Conservation (phyloP, 2,329 filamentous ascomycete species). For the Curvularia sp. region DNA sequence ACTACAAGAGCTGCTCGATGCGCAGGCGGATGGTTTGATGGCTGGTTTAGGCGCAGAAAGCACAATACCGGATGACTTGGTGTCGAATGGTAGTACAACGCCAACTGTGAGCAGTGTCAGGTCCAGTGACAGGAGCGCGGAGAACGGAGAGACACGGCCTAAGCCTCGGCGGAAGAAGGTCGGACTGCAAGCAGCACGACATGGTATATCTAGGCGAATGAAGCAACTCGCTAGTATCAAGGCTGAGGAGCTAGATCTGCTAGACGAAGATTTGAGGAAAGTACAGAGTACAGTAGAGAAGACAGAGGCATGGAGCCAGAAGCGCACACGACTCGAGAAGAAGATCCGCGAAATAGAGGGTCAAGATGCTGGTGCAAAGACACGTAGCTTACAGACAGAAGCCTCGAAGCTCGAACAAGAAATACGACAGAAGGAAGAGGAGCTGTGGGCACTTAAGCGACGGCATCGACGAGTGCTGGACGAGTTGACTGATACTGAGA, state of each 20-base stretch:
- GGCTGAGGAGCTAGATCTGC: conserved; percentile 68
- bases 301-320: conserved; percentile 65
- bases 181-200: conserved; percentile 68
- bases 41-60: conserved; percentile 54
- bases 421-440: conserved; percentile 70
- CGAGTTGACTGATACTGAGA: conserved; percentile 68
- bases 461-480: conserved; percentile 65
- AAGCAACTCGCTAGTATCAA: conserved; percentile 70
- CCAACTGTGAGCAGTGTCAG: conserved; percentile 54
- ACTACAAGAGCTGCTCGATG: conserved; percentile 66
- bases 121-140: conserved; percentile 37
- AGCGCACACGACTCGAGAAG: conserved; percentile 62
- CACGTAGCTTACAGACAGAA: conserved; percentile 58
- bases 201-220: conserved; percentile 69
- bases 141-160: conserved; percentile 26
- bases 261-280: conserved; percentile 64
- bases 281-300: conserved; percentile 65
- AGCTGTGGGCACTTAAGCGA: conserved; percentile 66
- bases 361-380: conserved; percentile 65
- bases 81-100: conserved; percentile 59
- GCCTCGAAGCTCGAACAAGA: conserved; percentile 64
- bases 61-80: conserved; percentile 48
- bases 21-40: conserved; percentile 65
- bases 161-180: conserved; percentile 59
- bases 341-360: conserved; percentile 64